Conservation (phyloP, 2,329 filamentous ascomycete genomes). For the Trichoderma breve region DNA sequence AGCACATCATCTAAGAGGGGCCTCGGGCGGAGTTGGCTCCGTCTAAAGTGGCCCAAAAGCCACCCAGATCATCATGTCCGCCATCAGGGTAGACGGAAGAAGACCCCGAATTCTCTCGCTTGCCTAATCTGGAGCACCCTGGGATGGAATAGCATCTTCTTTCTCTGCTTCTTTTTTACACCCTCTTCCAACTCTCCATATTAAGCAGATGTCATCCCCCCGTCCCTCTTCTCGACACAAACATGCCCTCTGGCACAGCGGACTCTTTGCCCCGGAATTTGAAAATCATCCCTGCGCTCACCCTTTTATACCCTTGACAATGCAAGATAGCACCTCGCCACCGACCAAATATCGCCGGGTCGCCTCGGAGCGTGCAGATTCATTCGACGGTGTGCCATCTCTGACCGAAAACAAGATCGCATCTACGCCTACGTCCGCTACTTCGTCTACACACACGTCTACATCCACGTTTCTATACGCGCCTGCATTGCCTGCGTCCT, state of each 20-base stretch:
- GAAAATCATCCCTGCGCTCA: neutral
- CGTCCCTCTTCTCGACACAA: neutral
- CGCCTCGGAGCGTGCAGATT: neutral
- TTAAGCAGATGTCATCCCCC: neutral
- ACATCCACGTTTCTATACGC: neutral
- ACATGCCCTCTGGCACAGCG: neutral
- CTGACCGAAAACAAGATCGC: neutral
- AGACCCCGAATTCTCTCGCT: neutral
- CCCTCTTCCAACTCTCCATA: neutral
- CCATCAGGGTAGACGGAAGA: neutral
- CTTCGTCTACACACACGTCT: neutral
- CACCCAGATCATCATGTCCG: neutral
- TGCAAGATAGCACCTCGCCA: neutral
- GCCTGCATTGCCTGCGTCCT: neutral
- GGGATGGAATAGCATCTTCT: neutral
- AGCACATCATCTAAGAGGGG: slow-evolving; percentile 5
- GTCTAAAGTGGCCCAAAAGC: neutral
- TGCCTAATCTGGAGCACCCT: neutral
- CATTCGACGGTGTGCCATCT: neutral
- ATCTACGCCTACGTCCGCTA: neutral
- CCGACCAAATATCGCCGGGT: neutral
- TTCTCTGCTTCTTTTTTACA: neutral
- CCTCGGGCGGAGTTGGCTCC: slow-evolving; percentile 4
- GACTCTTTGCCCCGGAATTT: neutral
- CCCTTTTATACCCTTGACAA: neutral